Conservation (phyloP, 495 filamentous ascomycete genomes). For the Aspergillus ostianus region DNA sequence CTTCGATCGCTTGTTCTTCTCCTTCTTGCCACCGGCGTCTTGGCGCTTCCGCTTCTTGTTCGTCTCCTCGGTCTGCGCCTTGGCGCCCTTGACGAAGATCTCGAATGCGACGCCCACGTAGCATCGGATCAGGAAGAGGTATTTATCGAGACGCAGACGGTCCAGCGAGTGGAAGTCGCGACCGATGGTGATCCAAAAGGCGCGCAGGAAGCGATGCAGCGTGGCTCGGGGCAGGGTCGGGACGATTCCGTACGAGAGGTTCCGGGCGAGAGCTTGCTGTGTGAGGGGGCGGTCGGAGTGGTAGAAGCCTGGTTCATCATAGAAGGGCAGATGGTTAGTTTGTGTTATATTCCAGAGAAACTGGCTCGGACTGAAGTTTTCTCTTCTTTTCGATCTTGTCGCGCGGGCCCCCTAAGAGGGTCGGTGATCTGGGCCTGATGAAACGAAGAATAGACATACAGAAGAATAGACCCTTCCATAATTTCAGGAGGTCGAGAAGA, state of each 20-base stretch:
- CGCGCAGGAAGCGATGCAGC: slow-evolving; percentile 56
- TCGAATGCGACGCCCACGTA: slow-evolving; percentile 68
- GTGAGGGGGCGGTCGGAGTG: slow-evolving; percentile 86
- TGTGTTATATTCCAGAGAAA: not conserved
- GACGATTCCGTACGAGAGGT: slow-evolving; percentile 77
- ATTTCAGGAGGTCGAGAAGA: slow-evolving; percentile 77
- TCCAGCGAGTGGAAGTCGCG: slow-evolving; percentile 82
- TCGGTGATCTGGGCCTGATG: not conserved
- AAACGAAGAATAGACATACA: slow-evolving; percentile 45
- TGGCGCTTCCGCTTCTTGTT: slow-evolving; percentile 45
- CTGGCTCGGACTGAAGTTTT: not conserved
- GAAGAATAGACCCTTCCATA: slow-evolving; percentile 97
- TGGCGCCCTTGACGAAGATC: slow-evolving; percentile 37
- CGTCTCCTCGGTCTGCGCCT: slow-evolving; percentile 11
- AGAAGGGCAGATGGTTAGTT: not conserved
- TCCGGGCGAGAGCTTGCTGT: slow-evolving; percentile 78
- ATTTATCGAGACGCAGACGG: slow-evolving; percentile 88
- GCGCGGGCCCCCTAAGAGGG: not conserved
- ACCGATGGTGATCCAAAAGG: slow-evolving; percentile 89
- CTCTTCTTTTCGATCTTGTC: slow-evolving; percentile 5
- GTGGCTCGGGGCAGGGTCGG: slow-evolving; percentile 58
- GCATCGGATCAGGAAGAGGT: slow-evolving; percentile 76
- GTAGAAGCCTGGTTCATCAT: slow-evolving; percentile 61
- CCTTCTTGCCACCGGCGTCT: slow-evolving; percentile 31
- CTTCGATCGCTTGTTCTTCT: slow-evolving; percentile 22